These are phyloP conservation scores for Leccinum ochraceum DNA, from an alignment of 768 basidiomycete species.

Conservation along the genomic window DNA sequence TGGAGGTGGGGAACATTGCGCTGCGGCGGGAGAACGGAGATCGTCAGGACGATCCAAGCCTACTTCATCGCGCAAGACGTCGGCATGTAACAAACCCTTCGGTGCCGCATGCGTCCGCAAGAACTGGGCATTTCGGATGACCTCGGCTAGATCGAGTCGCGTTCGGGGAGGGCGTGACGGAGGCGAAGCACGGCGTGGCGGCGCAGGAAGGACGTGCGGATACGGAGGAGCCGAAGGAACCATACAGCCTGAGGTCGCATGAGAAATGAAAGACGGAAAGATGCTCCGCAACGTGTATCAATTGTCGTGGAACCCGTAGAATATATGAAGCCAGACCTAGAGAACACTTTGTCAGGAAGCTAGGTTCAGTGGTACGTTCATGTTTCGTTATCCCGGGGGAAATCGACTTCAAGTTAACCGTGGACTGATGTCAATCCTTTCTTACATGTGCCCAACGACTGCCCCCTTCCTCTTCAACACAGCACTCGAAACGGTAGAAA, in stretches of 20 bases:
- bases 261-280: no score
- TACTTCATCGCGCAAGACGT: slow-evolving; percentile 95
- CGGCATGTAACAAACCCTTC: slow-evolving; percentile 91
- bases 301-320: no score
- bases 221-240: slow-evolving; percentile 41
- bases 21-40: slow-evolving; percentile 91
- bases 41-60: slow-evolving; percentile 97
- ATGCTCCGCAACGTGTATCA: no score
- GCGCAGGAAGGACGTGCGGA: slow-evolving; percentile 76
- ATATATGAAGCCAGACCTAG: no score
- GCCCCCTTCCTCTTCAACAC: no score
- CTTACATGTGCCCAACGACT: no score
- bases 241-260: slow-evolving; percentile 21
- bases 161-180: slow-evolving; percentile 94
- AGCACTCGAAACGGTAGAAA: no score
- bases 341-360: no score
- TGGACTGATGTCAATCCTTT: no score
- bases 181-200: slow-evolving; percentile 91
- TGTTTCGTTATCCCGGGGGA: no score
- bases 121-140: slow-evolving; percentile 98
- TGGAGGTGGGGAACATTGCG: slow-evolving; percentile 94
- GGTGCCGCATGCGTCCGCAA: slow-evolving; percentile 92
- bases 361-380: no score
- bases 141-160: slow-evolving; percentile 94
- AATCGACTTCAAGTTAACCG: no score